Evolutionary conservation across 345 rosid genomes (phyloP), one percentile per base, ranked within the genome.

Genomic region (Aegle marmelos): DNA sequence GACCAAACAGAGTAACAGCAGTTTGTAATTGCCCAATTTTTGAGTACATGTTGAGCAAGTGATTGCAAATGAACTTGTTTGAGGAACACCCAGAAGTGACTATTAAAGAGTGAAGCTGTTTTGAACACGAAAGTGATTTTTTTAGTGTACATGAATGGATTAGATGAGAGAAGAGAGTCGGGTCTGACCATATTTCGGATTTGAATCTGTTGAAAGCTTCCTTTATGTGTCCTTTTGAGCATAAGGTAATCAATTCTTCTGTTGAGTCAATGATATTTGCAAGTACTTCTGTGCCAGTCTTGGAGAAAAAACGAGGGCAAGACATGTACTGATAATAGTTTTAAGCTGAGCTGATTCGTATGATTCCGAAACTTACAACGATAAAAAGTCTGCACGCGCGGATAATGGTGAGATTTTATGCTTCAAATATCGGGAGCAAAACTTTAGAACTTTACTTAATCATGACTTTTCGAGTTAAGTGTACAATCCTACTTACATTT

Each of bases 11-110:
- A 1, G 85, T 25, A 24, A 88, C 67, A 21, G 91, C 88, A 0
- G 82, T 76, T 28, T 76, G 77, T 53, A 91, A 54, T 62, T 92
- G 85, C 3, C 94, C 92, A 39, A 86, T 72, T 78, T 95, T 92
- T 73, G 83, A 88, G 85, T 91, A 95, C 86, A 93, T 81, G 73
- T 87, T 95, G 69, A 93, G 83, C 48, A 93, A 86, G 76, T 95
- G 96, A 63, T 95, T 93, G 73, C 86, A 78, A 17, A 90, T 78
- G 79, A 93, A 95, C 80, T 87, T 88, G 82, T 91, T 87, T 9
- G 76, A 76, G 22, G 86, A 87, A 82, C 86, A 87, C 70, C 99
- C 99, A 22, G 93, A 89, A 63, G 90, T 86, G 72, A 92, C 72
- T 14, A 88, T 82, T 76, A 91, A 84, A 48, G 86, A 86, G 75